phyloP scores from a whole-genome alignment of 2,329 filamentous ascomycete genomes.

The Neonectria coccinea region DNA sequence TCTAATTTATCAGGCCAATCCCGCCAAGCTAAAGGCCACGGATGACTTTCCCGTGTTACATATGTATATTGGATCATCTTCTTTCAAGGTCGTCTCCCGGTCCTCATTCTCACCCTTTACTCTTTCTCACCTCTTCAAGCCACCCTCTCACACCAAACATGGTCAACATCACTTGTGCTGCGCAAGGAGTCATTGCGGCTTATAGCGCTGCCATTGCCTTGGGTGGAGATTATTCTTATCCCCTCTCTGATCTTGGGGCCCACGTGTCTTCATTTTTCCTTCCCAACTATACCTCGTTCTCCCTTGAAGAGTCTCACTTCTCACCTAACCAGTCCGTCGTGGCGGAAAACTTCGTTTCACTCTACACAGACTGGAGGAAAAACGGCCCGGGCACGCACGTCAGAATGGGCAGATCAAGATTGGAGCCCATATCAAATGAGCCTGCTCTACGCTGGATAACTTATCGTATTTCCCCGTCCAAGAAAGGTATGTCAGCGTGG shows the following conservation, averaged over 20 bases:
- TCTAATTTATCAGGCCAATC: too few species aligned
- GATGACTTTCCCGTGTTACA: too few species aligned
- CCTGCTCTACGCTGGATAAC: slow-evolving; percentile 6
- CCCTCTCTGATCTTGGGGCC: not conserved
- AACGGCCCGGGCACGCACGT: slow-evolving; percentile 1
- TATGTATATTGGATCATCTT: too few species aligned
- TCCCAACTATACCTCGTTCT: slow-evolving; percentile 8
- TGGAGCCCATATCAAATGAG: not conserved
- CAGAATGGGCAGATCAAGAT: not conserved
- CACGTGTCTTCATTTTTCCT: slow-evolving; percentile 7
- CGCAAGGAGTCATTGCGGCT: not conserved
- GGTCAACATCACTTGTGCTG: slow-evolving; percentile 9
- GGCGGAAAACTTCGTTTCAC: not conserved
- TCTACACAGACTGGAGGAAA: not conserved
- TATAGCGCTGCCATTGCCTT: slow-evolving; percentile 8
- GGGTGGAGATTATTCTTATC: slow-evolving; percentile 1
- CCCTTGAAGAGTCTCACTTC: not conserved
- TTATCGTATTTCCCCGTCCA: not conserved
- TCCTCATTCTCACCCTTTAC: too few species aligned
- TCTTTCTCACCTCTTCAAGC: too few species aligned
- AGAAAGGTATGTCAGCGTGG: not conserved
- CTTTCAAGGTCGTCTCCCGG: too few species aligned
- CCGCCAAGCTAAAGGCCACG: too few species aligned
- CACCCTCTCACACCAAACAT: not conserved
- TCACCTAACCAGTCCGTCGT: not conserved